Conservation (phyloP, 495 filamentous ascomycete genomes). For the Aspergillus bridgeri region DNA sequence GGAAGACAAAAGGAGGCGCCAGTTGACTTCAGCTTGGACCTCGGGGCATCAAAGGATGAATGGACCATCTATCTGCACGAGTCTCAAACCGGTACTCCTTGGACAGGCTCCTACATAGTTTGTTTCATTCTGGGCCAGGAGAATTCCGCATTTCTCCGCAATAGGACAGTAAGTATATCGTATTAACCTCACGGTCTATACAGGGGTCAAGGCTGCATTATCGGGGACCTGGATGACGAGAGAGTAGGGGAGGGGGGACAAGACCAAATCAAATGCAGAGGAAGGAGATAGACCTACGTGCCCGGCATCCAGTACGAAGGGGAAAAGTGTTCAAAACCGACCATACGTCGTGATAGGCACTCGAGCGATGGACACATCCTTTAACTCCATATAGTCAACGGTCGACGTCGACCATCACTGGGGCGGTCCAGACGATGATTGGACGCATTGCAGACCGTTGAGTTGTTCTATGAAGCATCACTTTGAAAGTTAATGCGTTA, state of each 20-base stretch:
- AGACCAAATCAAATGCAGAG: no score
- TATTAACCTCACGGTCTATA: neutral
- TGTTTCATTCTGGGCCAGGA: neutral
- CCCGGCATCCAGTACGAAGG: neutral
- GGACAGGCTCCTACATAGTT: no score
- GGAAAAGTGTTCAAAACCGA: neutral
- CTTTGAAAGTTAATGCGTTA: constrained; percentile 15
- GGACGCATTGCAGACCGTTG: constrained; percentile 13
- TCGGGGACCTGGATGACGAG: neutral
- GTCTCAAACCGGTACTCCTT: neutral
- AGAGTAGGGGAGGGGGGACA: no score
- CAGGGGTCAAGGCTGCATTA: neutral
- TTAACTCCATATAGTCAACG: no score
- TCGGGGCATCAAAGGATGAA: neutral
- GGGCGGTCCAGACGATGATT: constrained; percentile 17
- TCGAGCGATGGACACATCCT: neutral
- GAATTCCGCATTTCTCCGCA: neutral
- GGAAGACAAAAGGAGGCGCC: no score
- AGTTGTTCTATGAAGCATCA: constrained; percentile 17
- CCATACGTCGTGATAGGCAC: no score
- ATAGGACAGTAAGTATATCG: neutral
- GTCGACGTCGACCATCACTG: no score
- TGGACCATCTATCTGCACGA: neutral
- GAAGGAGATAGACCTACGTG: no score
- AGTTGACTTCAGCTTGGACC: no score